These are phyloP conservation scores for Starmerella riodocensis DNA, from an alignment of 805 yeast genomes.

Conservation along the genomic window DNA sequence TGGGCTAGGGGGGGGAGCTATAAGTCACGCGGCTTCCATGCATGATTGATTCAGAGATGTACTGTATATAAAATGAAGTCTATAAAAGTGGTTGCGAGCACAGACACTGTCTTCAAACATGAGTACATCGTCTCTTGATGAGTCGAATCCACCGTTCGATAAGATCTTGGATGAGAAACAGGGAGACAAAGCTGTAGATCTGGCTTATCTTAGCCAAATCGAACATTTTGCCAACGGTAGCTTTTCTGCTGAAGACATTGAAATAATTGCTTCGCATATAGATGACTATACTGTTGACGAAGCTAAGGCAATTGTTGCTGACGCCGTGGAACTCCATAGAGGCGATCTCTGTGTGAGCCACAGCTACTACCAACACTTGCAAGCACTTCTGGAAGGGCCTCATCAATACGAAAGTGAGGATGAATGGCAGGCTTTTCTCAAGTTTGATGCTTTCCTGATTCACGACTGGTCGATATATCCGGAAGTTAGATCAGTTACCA, in stretches of 20 bases:
- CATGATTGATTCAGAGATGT: too few species aligned
- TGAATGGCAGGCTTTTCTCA: slow-evolving; percentile 22
- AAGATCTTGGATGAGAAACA: not conserved
- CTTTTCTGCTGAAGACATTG: slow-evolving; percentile 11
- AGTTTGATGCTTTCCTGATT: slow-evolving; percentile 34
- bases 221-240: slow-evolving; percentile 28
- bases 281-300: slow-evolving; percentile 28
- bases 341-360: slow-evolving; percentile 39
- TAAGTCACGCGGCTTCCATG: too few species aligned
- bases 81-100: too few species aligned
- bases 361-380: slow-evolving; percentile 29
- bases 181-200: not conserved
- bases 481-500: slow-evolving; percentile 46
- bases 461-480: slow-evolving; percentile 42
- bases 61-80: too few species aligned
- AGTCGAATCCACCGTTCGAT: not conserved
- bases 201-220: slow-evolving; percentile 16
- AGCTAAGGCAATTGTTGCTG: slow-evolving; percentile 31
- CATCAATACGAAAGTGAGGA: slow-evolving; percentile 15
- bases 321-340: slow-evolving; percentile 32
- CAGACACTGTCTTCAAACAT: too few species aligned
- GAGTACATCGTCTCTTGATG: slow-evolving; percentile 1
- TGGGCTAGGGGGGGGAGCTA: too few species aligned
- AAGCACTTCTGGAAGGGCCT: slow-evolving; percentile 22
- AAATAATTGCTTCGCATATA: slow-evolving; percentile 12